phyloP scores from a whole-genome alignment of 2,329 filamentous ascomycete genomes.

The Bipolaris sorokiniana region DNA sequence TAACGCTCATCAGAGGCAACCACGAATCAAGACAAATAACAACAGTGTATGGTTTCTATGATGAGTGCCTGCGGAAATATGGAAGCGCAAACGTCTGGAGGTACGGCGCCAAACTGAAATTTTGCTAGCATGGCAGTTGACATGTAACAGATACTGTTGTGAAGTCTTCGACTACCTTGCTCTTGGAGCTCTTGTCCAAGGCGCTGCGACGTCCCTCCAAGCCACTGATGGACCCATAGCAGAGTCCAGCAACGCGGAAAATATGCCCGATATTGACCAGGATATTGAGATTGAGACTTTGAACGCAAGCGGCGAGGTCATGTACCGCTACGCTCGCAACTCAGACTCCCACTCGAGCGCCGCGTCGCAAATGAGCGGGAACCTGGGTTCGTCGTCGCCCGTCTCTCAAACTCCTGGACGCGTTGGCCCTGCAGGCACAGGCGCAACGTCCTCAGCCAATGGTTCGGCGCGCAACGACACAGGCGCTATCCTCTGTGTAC shows the following conservation, averaged over 20 bases:
- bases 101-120: slow-evolving; percentile 1
- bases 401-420: slow-evolving; percentile 54
- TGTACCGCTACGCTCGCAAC: slow-evolving; percentile 70
- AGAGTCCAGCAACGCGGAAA: slow-evolving; percentile 58
- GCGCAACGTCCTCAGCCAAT: slow-evolving; percentile 72
- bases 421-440: slow-evolving; percentile 78
- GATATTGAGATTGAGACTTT: slow-evolving; percentile 93
- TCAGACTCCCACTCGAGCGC: slow-evolving; percentile 47
- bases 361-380: slow-evolving; percentile 39
- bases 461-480: slow-evolving; percentile 61
- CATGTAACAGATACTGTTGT: slow-evolving; percentile 70
- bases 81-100: slow-evolving; percentile 94
- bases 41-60: slow-evolving; percentile 90
- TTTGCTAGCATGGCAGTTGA: neutral
- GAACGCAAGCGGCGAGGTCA: slow-evolving; percentile 79
- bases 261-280: slow-evolving; percentile 62
- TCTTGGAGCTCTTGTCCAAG: slow-evolving; percentile 87
- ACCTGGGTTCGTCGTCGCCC: slow-evolving; percentile 44
- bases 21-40: slow-evolving; percentile 97
- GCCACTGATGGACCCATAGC: slow-evolving; percentile 63
- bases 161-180: slow-evolving; percentile 98
- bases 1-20: slow-evolving; percentile 93
- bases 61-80: slow-evolving; percentile 78
- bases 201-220: slow-evolving; percentile 71
- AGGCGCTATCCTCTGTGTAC: slow-evolving; percentile 85